Base-by-base conservation (phyloP, 768 basidiomycete species). In the Leccinum longicurvipes region DNA sequence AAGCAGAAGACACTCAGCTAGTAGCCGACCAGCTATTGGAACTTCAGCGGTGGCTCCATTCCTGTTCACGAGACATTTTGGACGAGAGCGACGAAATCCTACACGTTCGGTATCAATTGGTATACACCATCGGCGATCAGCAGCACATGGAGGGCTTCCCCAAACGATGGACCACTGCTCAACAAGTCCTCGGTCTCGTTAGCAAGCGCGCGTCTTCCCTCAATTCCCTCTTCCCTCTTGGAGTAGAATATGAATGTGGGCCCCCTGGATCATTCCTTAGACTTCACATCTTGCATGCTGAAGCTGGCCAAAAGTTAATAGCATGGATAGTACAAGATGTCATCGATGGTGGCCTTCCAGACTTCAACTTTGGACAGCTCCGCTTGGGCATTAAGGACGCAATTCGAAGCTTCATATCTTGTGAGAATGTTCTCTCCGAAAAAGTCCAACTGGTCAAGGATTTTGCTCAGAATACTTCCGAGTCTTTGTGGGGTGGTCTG, bases 61-160 rank as follows among this genome's bases (percentile, higher is more conserved):
- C 47, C 9, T 47, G 46, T 55, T 54, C 63, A 52, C 46, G 46
- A 47, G 46, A 47, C 9, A 47, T 47, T 3, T 28, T 47, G 12
- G 27, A 47, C 10, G 27, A 47, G 46, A 67, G 65, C 27, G 65
- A 67, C 19, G 65, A 82, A 45, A 72, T 81, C 25, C 69, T 82
- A 6, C 73, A 76, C 50, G 73, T 76, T 41, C 69, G 73, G 0
- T 80, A 82, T 59, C 79, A 81, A 55, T 63, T 82, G 11, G 67
- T 82, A 4, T 82, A 81, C 49, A 77, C 80, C 0, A 63, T 74
- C 28, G 78, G 77, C 42, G 34, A 23, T 28, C 46, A 47, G 24
- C 9, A 11, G 7, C n/a, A 10, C 7, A 47, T 28, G n/a, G 46
- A 47, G 11, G 46, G 27, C 27, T 47, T 2, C 27, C 46, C 46